These are phyloP conservation scores for Ganoderma lucidum DNA, from an alignment of 1,284 basidiomycete genomes.

Conservation along the genomic window DNA sequence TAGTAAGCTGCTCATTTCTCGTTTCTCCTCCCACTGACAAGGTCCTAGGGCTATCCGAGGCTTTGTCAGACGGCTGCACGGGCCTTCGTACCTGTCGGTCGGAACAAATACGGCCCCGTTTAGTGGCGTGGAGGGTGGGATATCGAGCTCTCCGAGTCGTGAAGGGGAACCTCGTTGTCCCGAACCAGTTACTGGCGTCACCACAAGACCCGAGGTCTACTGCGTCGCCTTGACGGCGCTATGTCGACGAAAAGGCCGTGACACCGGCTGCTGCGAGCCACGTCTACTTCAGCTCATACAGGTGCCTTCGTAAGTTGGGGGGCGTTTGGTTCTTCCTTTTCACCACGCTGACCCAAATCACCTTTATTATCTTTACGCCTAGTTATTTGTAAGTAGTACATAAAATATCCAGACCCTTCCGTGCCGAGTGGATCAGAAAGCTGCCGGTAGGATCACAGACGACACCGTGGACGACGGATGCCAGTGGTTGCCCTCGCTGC, in stretches of 20 bases:
- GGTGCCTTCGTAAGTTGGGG: not conserved
- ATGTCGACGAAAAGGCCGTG: not conserved
- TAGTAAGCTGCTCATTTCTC: not conserved
- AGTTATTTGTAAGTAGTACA: not conserved
- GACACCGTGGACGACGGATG: not conserved
- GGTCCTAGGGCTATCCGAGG: not conserved
- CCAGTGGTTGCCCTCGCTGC: not conserved
- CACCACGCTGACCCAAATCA: not conserved
- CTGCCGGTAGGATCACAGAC: not conserved
- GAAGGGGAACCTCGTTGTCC: not conserved
- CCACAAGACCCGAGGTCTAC: not conserved
- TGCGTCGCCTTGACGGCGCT: not conserved
- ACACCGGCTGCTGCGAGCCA: not conserved
- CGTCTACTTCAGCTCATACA: not conserved
- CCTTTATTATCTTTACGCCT: not conserved
- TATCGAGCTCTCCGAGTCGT: not conserved
- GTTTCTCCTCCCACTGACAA: not conserved
- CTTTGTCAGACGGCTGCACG: not conserved
- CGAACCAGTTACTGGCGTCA: not conserved
- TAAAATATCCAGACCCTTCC: not conserved
- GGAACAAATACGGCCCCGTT: not conserved
- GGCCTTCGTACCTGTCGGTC: no score
- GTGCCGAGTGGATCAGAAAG: not conserved
- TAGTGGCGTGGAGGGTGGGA: not conserved
- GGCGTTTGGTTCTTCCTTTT: not conserved